Evolutionary conservation across 148 eudicot species (phyloP).

Genomic region (Suaeda aralocaspica): DNA sequence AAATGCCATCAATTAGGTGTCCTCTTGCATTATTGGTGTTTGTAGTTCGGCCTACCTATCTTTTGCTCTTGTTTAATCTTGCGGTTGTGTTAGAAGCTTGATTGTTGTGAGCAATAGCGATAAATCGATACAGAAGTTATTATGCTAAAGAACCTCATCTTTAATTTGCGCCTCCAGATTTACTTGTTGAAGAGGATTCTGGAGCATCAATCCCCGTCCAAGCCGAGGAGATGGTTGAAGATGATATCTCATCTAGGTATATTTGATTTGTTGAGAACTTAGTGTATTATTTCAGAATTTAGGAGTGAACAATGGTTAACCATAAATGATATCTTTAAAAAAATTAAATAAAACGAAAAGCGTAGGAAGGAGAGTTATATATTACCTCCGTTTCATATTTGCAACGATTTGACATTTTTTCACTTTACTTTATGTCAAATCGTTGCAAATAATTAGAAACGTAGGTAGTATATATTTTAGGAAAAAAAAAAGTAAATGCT

Average conservation of each 20-base stretch:
- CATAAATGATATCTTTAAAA: neutral
- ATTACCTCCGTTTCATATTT: no score
- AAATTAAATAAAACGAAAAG: no score
- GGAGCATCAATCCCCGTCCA: slow-evolving; percentile 52
- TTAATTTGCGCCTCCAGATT: slow-evolving; percentile 32
- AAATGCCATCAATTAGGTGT: no score
- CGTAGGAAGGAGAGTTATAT: no score
- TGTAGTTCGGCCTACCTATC: neutral
- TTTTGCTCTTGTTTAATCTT: neutral
- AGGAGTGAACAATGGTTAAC: neutral
- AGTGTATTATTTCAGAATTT: neutral
- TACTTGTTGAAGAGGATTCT: slow-evolving; percentile 63
- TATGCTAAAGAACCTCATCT: neutral
- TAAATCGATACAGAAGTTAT: neutral
- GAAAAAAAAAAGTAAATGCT: no score
- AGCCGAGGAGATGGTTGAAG: slow-evolving; percentile 61
- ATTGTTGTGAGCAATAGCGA: neutral
- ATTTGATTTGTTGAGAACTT: neutral
- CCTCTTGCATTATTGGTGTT: neutral
- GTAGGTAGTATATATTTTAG: no score
- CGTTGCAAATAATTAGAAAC: no score
- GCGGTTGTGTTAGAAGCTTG: neutral
- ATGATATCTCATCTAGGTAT: slow-evolving; percentile 92
- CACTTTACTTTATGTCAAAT: no score
- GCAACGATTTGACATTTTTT: no score